These are phyloP conservation scores for Trichoderma afroharzianum DNA, from an alignment of 2,329 filamentous ascomycete genomes.

Conservation along the genomic window DNA sequence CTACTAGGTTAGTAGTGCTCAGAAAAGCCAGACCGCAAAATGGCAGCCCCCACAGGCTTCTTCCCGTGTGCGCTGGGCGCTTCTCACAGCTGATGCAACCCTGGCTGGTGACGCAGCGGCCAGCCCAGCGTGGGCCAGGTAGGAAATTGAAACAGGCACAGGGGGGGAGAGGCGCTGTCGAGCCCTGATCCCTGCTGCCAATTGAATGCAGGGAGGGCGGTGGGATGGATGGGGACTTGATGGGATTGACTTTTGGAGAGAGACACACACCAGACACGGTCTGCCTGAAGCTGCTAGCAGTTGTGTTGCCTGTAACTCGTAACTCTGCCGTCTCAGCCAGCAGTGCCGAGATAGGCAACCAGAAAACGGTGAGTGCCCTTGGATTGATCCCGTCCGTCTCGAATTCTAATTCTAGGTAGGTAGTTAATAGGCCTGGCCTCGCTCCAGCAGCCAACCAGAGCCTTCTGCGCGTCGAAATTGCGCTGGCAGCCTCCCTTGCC, in stretches of 20 bases:
- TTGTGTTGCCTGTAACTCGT: neutral
- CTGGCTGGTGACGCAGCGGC: conserved; percentile 17
- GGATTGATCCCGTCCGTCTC: neutral
- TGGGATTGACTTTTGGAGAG: neutral
- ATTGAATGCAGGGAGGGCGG: neutral
- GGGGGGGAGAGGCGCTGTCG: neutral
- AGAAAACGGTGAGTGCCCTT: conserved; percentile 2
- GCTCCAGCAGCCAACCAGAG: neutral
- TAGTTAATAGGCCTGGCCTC: neutral
- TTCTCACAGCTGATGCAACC: conserved; percentile 13
- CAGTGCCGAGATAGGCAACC: neutral
- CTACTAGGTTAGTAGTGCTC: too few relatives aligned
- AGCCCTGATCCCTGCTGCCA: conserved; percentile 15
- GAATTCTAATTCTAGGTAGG: neutral
- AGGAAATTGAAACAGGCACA: conserved; percentile 25
- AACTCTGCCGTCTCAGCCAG: neutral
- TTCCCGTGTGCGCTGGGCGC: conserved; percentile 15
- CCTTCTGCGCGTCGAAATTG: neutral
- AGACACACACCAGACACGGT: neutral
- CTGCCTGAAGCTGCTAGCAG: neutral
- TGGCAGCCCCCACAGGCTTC: conserved; percentile 9
- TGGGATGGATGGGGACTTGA: neutral
- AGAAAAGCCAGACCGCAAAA: conserved; percentile 16
- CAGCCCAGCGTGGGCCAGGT: conserved; percentile 20
- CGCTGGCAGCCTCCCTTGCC: neutral